A percentile compares a stretch with the other conserved stretches of the same genome.
These are phyloP conservation scores for Fusarium domesticum DNA, from an alignment of 2,329 filamentous ascomycete species.

Conservation along the genomic window DNA sequence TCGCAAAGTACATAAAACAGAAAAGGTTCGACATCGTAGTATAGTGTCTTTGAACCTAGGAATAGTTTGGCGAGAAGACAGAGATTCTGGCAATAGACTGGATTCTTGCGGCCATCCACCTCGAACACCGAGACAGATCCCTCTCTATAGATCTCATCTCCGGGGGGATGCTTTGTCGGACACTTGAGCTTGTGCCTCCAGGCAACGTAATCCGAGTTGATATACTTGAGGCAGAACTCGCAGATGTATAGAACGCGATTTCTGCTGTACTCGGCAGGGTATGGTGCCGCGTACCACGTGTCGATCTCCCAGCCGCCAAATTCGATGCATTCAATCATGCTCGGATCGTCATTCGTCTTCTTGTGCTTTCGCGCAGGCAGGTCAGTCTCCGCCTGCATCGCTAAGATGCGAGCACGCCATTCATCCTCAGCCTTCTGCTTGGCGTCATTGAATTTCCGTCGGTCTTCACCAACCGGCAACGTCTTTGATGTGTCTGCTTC, in stretches of 20 bases:
- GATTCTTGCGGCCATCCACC: conserved; percentile 93
- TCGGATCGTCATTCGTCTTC: conserved; percentile 81
- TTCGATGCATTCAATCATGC: conserved; percentile 97
- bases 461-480: conserved; percentile 74
- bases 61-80: conserved; percentile 96
- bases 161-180: conserved; percentile 91
- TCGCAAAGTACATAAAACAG: conserved; percentile 97
- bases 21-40: conserved; percentile 97
- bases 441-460: conserved; percentile 83
- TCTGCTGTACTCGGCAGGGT: conserved; percentile 96
- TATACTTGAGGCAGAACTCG: conserved; percentile 98
- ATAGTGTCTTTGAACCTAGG: conserved; percentile 95
- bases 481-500: conserved; percentile 93
- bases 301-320: conserved; percentile 98
- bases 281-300: conserved; percentile 97
- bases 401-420: conserved; percentile 67
- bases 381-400: conserved; percentile 62
- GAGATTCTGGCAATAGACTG: conserved; percentile 97
- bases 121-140: conserved; percentile 93
- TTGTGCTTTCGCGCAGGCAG: conserved; percentile 62
- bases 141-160: conserved; percentile 95
- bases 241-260: conserved; percentile 98
- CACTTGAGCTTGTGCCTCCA: conserved; percentile 98
- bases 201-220: conserved; percentile 98
- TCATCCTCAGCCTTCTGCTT: conserved; percentile 89